phyloP scores from a whole-genome alignment of 192 early-diverging fungal species.

The Coemansia sp. region DNA sequence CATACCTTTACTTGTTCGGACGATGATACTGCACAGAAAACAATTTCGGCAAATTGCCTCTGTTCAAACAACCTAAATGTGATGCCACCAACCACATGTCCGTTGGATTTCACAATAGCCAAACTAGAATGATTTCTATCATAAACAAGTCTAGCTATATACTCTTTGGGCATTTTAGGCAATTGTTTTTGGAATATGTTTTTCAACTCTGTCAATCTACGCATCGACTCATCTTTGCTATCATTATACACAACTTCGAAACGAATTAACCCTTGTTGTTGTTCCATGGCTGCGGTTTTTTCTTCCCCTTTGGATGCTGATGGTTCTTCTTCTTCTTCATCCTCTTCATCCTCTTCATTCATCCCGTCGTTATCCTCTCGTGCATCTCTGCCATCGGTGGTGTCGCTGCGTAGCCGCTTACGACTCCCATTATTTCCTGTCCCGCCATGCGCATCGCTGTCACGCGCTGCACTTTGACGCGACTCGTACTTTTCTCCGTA shows the following conservation, averaged over 20 bases:
- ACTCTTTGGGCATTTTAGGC: constrained; percentile 99
- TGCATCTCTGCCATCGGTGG: constrained; percentile 25
- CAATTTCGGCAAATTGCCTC: constrained; percentile 95
- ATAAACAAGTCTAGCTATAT: constrained; percentile 94
- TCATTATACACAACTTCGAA: constrained; percentile 83
- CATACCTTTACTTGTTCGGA: constrained; percentile 87
- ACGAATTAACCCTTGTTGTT: constrained; percentile 62
- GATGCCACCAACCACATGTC: constrained; percentile 88
- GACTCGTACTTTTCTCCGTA: constrained; percentile 53
- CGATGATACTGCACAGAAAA: constrained; percentile 92
- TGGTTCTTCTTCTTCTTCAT: constrained; percentile 8
- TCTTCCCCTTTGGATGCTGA: constrained; percentile 26
- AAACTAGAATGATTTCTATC: constrained; percentile 89
- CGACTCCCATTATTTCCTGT: constrained; percentile 3
- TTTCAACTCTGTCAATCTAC: constrained; percentile 87
- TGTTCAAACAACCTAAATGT: constrained; percentile 88
- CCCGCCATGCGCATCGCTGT: constrained; percentile 1
- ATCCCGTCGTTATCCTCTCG: constrained; percentile 24
- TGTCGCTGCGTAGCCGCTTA: constrained; percentile 36
- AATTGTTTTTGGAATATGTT: constrained; percentile 96
- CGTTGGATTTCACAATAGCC: constrained; percentile 58
- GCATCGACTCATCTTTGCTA: constrained; percentile 72
- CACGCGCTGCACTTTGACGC: constrained; percentile 35
- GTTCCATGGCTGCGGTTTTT: constrained; percentile 63
- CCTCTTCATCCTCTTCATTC: constrained; percentile 25